These are phyloP conservation scores for Rosellinia necatrix DNA, from an alignment of 2,329 filamentous ascomycete genomes.

Conservation along the genomic window DNA sequence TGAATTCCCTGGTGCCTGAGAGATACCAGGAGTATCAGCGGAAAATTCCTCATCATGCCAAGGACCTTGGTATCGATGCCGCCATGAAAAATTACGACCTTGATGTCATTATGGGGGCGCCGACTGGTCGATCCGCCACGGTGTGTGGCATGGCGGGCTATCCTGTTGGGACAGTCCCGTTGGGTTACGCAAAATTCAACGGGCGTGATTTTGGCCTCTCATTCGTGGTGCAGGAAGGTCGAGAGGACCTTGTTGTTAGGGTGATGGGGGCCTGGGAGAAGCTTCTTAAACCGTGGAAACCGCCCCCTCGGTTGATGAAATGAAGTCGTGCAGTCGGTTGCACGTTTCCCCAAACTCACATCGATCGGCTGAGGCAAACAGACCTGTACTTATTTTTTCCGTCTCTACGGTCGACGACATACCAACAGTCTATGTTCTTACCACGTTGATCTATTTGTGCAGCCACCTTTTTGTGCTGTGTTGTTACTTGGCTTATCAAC, in stretches of 20 bases:
- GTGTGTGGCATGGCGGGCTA: neutral
- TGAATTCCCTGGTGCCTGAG: neutral
- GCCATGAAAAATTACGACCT: neutral
- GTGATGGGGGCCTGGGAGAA: constrained; percentile 1
- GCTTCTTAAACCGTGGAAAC: neutral
- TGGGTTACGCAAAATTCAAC: neutral
- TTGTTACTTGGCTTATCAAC: too few species aligned
- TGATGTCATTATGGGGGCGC: constrained; percentile 1
- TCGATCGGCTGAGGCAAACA: too few species aligned
- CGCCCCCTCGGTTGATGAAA: neutral
- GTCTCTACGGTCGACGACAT: too few species aligned
- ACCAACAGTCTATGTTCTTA: too few species aligned
- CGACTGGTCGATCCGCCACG: neutral
- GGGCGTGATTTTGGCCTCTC: neutral
- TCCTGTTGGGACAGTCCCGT: neutral
- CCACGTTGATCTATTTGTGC: too few species aligned
- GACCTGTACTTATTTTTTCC: too few species aligned
- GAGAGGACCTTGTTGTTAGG: neutral
- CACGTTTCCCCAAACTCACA: too few species aligned
- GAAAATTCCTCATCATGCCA: neutral
- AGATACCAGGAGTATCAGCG: neutral
- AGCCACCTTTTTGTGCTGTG: too few species aligned
- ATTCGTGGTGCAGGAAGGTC: neutral
- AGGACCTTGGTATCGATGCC: neutral
- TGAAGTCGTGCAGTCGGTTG: too few species aligned